Base-by-base conservation (phyloP, 768 basidiomycete genomes). In the Paxillus rubicundulus region DNA sequence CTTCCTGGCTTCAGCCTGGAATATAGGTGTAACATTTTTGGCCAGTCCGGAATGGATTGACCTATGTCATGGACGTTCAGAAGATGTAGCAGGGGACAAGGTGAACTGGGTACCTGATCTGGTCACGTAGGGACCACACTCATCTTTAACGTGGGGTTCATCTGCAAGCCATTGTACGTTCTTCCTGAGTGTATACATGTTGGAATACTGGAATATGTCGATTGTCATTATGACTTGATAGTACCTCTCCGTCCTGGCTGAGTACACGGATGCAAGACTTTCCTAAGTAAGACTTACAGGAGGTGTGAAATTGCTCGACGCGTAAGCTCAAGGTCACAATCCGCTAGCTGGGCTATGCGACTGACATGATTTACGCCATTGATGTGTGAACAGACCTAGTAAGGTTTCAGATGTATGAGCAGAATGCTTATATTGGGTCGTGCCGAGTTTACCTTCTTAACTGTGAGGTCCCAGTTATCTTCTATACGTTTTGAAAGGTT, bases 191-290 rank as follows among this genome's bases (percentile, higher is more conserved):
- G 92, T 93, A 66, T 99, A 99, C 86, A 96, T 92, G 69, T 98
- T 98, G 14, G 93, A 93, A 68, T 88, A 96, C 68, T 97, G 95
- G 68, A 99, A 99, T 40, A 98, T 92, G 72, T 99, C 97, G 49
- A 95, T 84, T 56, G 86, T 89, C 89, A 98, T 93, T 58, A 97
- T 85, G 38, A 95, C 93, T 72, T 97, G 92, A 66, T 98, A 98
- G 64, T 93, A 97, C 40, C 92, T 95, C 57, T n/a, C 21, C 41
- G 16, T 51, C 3, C 18, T 20, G 21, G 40, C 34, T 50, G 30
- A 62, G 58, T 5, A 37, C 49, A 42, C 39, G 34, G 36, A n/a
- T 27, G 16, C 24, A 39, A 20, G 10, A 18, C 21, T 33, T 24
- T 49, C 12, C n/a, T 12, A 39, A 5, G 24, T 13, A 39, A 17